Base-by-base conservation (phyloP, 108 stramenopile genomes). In the Bacterosira constricta region DNA sequence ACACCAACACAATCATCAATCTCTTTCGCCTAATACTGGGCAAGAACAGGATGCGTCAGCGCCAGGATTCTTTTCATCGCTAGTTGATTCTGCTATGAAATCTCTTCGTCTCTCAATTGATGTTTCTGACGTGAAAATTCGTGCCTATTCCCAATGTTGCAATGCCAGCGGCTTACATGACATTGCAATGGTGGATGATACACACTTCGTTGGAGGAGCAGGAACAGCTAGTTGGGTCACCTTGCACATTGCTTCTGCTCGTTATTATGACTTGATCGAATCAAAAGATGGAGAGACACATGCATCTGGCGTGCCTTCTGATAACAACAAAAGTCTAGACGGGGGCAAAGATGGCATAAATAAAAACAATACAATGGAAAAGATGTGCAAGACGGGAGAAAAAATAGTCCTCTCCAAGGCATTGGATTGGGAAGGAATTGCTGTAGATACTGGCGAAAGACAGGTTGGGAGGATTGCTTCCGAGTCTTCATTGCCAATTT, bases 191-290 rank as follows among this genome's bases (percentile, higher is more conserved):
- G 42, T 27, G 35, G 36, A 35, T 10, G 18, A 34, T 6, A n/a
- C 21, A 26, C 8, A 44, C 15, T 18, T 11, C 36, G 36, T 23
- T 15, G 35, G 29, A 18, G 39, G 29, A 47, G 27, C 51, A 34
- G 29, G 32, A 60, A 38, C 13, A 44, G 36, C 13, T 13, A 31
- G 66, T 55, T 78, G 77, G 81, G 51, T 91, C 1, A 64, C 58
- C 7, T 12, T 89, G 21, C 59, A 41, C 21, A 42, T 91, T 15
- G 77, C 79, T 4, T 84, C 77, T 12, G 64, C 78, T 51, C 51
- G 68, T n/a, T 87, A 86, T 68, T 83, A 82, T 34, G 88, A 88
- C 51, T 67, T 55, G 59, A 54, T 85, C 11, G 83, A 84, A 29
- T 47, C 52, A 5, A 50, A 27, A 38, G 27, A 42, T 6, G 30